Base-by-base conservation (phyloP, 2,329 filamentous ascomycete species). In the Calonectria montana region DNA sequence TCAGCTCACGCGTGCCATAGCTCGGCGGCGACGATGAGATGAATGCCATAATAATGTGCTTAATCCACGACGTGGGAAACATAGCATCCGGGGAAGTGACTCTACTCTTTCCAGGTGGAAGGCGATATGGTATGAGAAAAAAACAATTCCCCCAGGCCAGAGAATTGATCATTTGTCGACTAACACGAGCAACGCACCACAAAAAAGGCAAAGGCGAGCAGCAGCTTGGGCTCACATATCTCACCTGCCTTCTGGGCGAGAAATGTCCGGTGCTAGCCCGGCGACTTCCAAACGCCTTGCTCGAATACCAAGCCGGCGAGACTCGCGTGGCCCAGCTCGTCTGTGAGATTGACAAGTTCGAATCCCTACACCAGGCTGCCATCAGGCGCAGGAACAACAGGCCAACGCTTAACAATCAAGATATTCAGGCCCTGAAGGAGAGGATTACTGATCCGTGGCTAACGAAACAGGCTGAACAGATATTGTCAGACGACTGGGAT, bases 31-130 rank as follows among this genome's bases (percentile, higher is more conserved):
- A 71, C 18, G 68, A 71, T 27, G 64, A 73, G 35, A 62, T 53
- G 23, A 71, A 62, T 7, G 71, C 68, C 12, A 62, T 73, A 8
- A 39, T 67, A 15, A 73, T 73, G 71, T 73, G 68, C 25, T 27
- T 73, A 9, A 53, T 70, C 6, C 68, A 68, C 41, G 68, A 73
- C 62, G 50, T 71, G 39, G 68, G 68, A 5, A 53, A 71, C 25
- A 65, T 68, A 25, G 69, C 71, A 18, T 67, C 71, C 8, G 71
- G 71, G 16, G 65, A 73, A 41, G 50, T 73, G 10, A 71, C 71
- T 16, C 59, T 70, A 8, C 9, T 48, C 29, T 35, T 41, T 15
- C 64, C 55, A 15, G 21, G 37, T 21, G 53, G 29, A 13, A 59
- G 41, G 43, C 27, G 64, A 66, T 39, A 39, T 35, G 48, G 53